phyloP scores from a whole-genome alignment of 331 rosid species.

The Dryas integrifolia region DNA sequence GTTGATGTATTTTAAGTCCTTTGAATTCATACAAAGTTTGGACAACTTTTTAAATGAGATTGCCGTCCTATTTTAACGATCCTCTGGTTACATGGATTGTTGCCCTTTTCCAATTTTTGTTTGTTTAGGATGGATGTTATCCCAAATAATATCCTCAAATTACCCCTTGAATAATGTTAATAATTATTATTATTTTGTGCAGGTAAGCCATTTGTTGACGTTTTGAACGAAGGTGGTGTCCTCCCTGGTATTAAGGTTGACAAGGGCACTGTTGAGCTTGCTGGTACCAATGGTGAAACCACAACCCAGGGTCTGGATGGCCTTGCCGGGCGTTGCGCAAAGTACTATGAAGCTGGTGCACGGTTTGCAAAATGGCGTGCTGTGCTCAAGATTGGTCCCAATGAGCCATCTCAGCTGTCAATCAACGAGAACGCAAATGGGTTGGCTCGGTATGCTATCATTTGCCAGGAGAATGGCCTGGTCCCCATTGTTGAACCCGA shows the following conservation, averaged over 20 bases:
- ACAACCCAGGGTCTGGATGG: conserved; percentile 94
- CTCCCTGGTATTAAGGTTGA: conserved; percentile 94
- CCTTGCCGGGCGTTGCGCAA: conserved; percentile 70
- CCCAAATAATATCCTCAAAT: not conserved
- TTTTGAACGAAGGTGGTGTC: conserved; percentile 67
- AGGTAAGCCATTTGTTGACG: conserved; percentile 62
- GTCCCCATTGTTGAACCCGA: conserved; percentile 96
- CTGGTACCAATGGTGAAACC: conserved; percentile 85
- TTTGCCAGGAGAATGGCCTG: conserved; percentile 90
- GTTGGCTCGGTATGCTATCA: conserved; percentile 67
- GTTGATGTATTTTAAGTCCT: not conserved
- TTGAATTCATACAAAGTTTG: not conserved
- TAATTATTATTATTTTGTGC: not conserved
- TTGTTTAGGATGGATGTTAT: not conserved
- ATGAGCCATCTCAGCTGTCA: conserved; percentile 71
- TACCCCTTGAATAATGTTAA: not conserved
- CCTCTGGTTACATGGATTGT: not conserved
- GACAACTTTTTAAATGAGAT: not conserved
- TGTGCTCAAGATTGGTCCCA: conserved; percentile 83
- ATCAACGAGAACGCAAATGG: conserved; percentile 84
- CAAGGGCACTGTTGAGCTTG: conserved; percentile 81
- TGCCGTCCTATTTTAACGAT: not conserved
- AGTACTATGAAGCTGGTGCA: conserved; percentile 92
- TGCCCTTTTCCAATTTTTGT: not conserved
- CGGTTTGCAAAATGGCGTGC: conserved; percentile 97